Evolutionary conservation across 768 basidiomycete genomes (phyloP), one percentile per base, ranked within the genome.

Genomic region (Trichaptum fuscoviolaceum): DNA sequence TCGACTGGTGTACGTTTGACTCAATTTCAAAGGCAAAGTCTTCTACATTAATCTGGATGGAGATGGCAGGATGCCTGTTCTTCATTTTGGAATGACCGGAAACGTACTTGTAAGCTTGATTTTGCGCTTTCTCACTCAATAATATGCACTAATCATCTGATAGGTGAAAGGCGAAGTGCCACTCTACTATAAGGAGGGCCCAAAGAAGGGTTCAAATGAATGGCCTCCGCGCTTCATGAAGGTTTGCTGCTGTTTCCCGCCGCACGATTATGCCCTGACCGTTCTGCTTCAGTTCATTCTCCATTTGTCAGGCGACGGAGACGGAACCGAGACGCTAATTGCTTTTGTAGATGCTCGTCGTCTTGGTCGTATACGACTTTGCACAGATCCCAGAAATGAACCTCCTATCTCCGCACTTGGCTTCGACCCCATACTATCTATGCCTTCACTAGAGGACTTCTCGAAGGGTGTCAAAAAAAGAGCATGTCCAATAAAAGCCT

Each of bases 41-140:
- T 87, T 89, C 67, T 93, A 88, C 70, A 73, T 93, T 12, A 80
- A 82, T 58, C 80, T 93, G 2, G 82, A 84, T 34, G 89, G 89
- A 7, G 67, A 77, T 17, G 90, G 89, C 0, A 80, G 79, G 71
- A 73, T 84, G 68, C 91, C 91, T 3, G 87, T 92, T 2, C 75
- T 92, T 62, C 91, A 93, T 72, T 91, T 93, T 69, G 92, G 91
- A 1, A 93, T 93, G 92, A 92, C 91, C 1, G 91, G 91, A n/a
- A 89, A 87, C 85, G 78, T 93, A 35, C 87, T 89, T 77, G 88
- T 86, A 63, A 35, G 73, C 58, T 23, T 18, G 25, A 9, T 30
- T 18, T 35, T 30, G 52, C 59, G 23, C 60, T 36, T 63, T 57
- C 15, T 9, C 59, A n/a, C 12, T 60, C 36, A 73, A 57, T 7